Conservation (phyloP, 1,284 basidiomycete genomes). For the Exsudoporus floridanus region DNA sequence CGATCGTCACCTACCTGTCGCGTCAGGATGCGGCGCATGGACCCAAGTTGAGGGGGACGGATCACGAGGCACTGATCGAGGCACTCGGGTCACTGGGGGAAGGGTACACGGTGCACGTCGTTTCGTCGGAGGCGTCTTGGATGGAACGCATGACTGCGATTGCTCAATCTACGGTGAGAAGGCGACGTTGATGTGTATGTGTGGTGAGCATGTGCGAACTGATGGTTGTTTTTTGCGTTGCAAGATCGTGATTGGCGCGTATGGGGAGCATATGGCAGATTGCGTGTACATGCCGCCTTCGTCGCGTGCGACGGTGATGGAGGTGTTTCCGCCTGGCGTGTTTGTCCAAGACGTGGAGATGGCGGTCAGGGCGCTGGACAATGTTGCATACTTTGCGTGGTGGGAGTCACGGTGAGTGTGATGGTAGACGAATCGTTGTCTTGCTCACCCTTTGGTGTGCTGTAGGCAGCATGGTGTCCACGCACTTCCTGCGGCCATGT, state of each 20-base stretch:
- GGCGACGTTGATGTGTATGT: neutral
- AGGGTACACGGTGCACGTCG: conserved; percentile 66
- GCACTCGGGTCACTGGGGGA: conserved; percentile 53
- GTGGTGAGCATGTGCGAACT: neutral
- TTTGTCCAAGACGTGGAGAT: conserved; percentile 72
- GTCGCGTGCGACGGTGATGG: conserved; percentile 62
- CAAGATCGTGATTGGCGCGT: conserved; percentile 71
- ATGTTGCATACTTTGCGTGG: conserved; percentile 77
- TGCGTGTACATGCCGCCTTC: conserved; percentile 68
- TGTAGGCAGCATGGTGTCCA: conserved; percentile 14
- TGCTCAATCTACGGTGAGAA: conserved; percentile 67
- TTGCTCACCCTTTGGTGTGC: neutral
- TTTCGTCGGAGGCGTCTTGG: conserved; percentile 57
- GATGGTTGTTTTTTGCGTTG: neutral
- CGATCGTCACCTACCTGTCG: conserved; percentile 73
- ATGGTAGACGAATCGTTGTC: neutral
- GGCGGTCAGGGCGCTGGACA: conserved; percentile 56
- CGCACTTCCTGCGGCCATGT: conserved; percentile 41
- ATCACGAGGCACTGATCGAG: conserved; percentile 53
- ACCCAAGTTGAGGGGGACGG: conserved; percentile 43
- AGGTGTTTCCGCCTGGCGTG: conserved; percentile 74
- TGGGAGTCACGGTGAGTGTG: conserved; percentile 52
- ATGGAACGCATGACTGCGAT: conserved; percentile 62
- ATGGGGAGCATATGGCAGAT: conserved; percentile 73
- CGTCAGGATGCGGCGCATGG: conserved; percentile 54